Evolutionary conservation across 2,329 filamentous ascomycete genomes (phyloP).

Genomic region (Drechslerella stenobrocha): DNA sequence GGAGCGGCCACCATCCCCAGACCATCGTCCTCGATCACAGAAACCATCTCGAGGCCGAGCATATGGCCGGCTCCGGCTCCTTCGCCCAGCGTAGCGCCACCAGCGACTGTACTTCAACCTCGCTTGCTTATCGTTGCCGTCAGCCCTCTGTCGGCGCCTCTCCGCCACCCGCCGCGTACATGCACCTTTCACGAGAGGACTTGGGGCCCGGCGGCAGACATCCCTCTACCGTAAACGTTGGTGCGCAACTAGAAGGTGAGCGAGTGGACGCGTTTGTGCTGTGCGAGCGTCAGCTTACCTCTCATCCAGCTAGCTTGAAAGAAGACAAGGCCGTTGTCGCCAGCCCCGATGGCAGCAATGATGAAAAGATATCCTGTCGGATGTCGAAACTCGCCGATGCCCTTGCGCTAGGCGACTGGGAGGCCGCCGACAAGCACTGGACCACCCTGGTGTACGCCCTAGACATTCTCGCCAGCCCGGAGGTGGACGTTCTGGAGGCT

Average conservation of each 20-base stretch:
- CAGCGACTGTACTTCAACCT: neutral
- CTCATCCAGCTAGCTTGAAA: conserved; percentile 4
- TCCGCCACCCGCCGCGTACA: conserved; percentile 3
- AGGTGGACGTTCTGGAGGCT: conserved; percentile 29
- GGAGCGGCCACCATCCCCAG: no score
- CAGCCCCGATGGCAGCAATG: conserved; percentile 4
- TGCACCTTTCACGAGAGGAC: conserved; percentile 6
- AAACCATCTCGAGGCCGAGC: conserved; percentile 8
- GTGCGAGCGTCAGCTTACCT: neutral
- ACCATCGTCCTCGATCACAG: neutral
- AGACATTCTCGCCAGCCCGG: conserved; percentile 20
- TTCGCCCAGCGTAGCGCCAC: conserved; percentile 12
- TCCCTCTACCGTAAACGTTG: conserved; percentile 9
- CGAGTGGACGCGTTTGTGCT: neutral
- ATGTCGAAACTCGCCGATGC: conserved; percentile 28
- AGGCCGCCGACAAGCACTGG: conserved; percentile 23
- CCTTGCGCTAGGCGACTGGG: conserved; percentile 34
- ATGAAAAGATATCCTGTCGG: conserved; percentile 32
- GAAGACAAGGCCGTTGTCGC: neutral
- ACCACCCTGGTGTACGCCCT: conserved; percentile 26
- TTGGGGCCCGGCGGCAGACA: conserved; percentile 8
- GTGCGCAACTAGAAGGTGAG: conserved; percentile 23
- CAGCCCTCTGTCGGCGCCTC: conserved; percentile 2
- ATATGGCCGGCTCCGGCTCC: conserved; percentile 17
- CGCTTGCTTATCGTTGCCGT: conserved; percentile 14